Evolutionary conservation across 2,329 filamentous ascomycete genomes (phyloP).

Genomic region (Alternaria burnsii): DNA sequence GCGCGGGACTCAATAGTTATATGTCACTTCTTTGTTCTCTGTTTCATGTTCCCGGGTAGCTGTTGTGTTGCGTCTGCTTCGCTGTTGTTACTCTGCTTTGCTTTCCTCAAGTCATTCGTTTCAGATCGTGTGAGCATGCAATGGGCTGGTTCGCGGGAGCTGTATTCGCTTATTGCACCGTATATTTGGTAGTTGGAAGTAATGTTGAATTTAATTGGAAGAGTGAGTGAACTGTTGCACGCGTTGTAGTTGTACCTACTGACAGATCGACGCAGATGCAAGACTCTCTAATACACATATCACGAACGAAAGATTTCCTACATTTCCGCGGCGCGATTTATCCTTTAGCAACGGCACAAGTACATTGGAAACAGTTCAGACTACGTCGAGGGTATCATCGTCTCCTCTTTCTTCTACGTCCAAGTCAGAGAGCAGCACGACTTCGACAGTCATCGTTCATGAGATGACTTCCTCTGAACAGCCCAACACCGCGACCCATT

Average conservation of each 20-base stretch:
- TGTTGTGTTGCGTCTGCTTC: conserved; percentile 21
- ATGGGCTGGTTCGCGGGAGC: conserved; percentile 47
- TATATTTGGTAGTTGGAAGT: conserved; percentile 3
- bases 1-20: conserved; percentile 32
- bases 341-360: conserved; percentile 17
- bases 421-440: neutral
- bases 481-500: neutral
- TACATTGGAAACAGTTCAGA: neutral
- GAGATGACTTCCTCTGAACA: neutral
- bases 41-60: conserved; percentile 31
- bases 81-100: conserved; percentile 27
- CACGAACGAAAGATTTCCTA: conserved; percentile 4
- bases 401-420: neutral
- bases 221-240: neutral
- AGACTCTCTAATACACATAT: neutral
- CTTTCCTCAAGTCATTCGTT: conserved; percentile 34
- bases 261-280: neutral
- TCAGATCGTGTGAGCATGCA: conserved; percentile 40
- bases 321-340: conserved; percentile 14
- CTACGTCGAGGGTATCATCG: neutral
- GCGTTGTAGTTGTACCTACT: neutral
- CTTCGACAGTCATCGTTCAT: neutral
- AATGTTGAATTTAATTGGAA: conserved; percentile 1
- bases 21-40: conserved; percentile 34
- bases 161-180: conserved; percentile 26